Percentiles rank a stretch among this genome's conserved stretches.
Evolutionary conservation across 352 stramenopile species (phyloP).

Genomic region (Globisporangium mamillatum): DNA sequence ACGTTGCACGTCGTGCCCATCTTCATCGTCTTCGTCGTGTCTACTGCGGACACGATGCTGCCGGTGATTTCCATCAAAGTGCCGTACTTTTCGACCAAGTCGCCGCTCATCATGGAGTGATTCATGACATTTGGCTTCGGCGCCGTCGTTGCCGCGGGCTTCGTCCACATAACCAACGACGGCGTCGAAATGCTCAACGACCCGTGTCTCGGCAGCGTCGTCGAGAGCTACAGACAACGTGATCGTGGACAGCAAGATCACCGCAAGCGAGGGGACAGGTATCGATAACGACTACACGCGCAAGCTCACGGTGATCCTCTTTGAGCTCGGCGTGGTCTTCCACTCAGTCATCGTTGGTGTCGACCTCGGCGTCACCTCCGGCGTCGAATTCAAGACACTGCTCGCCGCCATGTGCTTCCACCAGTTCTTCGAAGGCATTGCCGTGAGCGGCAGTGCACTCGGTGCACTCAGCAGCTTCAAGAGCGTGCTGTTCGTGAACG

Average conservation of each 20-base stretch:
- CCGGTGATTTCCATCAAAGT: constrained; percentile 44
- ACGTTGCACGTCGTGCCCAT: constrained; percentile 44
- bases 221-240: constrained; percentile 37
- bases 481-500: constrained; percentile 44
- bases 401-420: constrained; percentile 68
- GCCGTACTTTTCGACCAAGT: constrained; percentile 30
- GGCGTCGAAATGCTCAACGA: constrained; percentile 53
- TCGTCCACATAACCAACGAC: constrained; percentile 77
- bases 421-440: constrained; percentile 76
- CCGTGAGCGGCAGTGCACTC: constrained; percentile 45
- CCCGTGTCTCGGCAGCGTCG: constrained; percentile 47
- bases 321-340: constrained; percentile 54
- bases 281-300: constrained; percentile 23
- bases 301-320: constrained; percentile 49
- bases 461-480: constrained; percentile 32
- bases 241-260: neutral
- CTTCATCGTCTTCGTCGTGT: constrained; percentile 59
- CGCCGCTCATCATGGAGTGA: constrained; percentile 39
- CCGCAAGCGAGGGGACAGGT: constrained; percentile 13
- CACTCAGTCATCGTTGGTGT: constrained; percentile 73
- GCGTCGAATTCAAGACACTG: constrained; percentile 53
- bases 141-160: constrained; percentile 59
- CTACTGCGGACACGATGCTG: constrained; percentile 35
- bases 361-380: constrained; percentile 48
- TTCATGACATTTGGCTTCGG: constrained; percentile 62